Percentiles rank a stretch among this genome's conserved stretches.
These are phyloP conservation scores for Drechslerella dactyloides DNA, from an alignment of 2,329 filamentous ascomycete genomes.

Conservation along the genomic window DNA sequence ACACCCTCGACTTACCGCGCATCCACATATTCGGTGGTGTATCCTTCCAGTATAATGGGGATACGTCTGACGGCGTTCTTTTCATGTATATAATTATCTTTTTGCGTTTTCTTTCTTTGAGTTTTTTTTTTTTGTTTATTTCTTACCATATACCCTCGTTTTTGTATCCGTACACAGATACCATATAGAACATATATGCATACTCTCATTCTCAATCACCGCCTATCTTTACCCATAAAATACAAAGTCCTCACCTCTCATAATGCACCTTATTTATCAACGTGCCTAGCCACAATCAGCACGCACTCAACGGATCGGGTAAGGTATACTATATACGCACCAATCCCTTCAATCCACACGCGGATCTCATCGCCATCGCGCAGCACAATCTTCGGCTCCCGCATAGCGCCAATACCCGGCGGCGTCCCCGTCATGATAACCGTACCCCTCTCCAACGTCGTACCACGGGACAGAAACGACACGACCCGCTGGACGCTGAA, in stretches of 20 bases:
- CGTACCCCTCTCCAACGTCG: conserved; percentile 69
- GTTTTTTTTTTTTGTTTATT: conserved; percentile 20
- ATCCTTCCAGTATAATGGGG: too few relatives aligned
- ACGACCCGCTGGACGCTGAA: conserved; percentile 68
- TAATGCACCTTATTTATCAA: conserved; percentile 43
- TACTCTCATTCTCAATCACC: neutral
- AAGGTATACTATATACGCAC: conserved; percentile 60
- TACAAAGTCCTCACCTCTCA: conserved; percentile 33
- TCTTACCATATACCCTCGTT: too few relatives aligned
- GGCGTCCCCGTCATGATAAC: conserved; percentile 73
- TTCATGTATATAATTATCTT: conserved; percentile 33
- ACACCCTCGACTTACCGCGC: too few relatives aligned
- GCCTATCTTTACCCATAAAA: neutral
- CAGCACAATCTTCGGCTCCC: conserved; percentile 71
- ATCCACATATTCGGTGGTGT: too few relatives aligned
- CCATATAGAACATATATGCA: conserved; percentile 23
- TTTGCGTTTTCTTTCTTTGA: conserved; percentile 23
- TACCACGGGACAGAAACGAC: conserved; percentile 67
- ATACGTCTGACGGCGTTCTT: too few relatives aligned
- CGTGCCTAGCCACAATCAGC: conserved; percentile 35
- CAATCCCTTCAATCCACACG: conserved; percentile 71
- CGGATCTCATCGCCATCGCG: conserved; percentile 74
- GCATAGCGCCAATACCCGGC: conserved; percentile 73
- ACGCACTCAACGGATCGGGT: conserved; percentile 59
- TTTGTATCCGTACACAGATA: conserved; percentile 6